These are phyloP conservation scores for Volvox carteri DNA, from an alignment of 163 green algal species.

Conservation along the genomic window DNA sequence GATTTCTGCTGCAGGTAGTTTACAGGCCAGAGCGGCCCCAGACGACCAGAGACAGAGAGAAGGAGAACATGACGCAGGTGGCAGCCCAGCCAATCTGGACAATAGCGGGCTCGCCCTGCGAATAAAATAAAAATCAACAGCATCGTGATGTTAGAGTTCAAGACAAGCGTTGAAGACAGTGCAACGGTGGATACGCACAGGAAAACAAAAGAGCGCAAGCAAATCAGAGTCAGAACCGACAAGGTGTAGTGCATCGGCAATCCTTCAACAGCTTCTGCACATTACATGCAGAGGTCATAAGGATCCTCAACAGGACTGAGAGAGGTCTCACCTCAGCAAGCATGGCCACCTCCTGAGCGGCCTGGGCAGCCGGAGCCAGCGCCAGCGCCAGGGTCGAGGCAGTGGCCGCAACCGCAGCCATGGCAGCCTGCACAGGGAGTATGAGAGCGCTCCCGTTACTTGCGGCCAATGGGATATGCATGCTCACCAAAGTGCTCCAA, in stretches of 20 bases:
- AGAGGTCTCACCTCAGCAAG: conserved; percentile 80
- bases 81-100: conserved; percentile 91
- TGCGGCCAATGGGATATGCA: no score
- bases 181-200: neutral
- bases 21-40: conserved; percentile 94
- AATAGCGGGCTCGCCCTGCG: conserved; percentile 91
- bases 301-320: neutral
- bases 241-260: neutral
- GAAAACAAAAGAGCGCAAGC: neutral
- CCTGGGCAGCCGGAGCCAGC: conserved; percentile 85
- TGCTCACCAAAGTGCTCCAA: no score
- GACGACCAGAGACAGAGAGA: conserved; percentile 95
- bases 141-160: no score
- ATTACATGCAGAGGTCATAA: no score
- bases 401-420: conserved; percentile 71
- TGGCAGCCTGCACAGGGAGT: conserved; percentile 71
- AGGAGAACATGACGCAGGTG: conserved; percentile 91
- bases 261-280: neutral
- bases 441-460: no score
- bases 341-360: conserved; percentile 88
- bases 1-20: no score
- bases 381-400: conserved; percentile 74
- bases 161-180: no score
- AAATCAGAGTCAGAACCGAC: no score
- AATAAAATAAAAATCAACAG: no score